phyloP scores from a whole-genome alignment of 1,139 yeast genomes.

The Pichia norvegensis region DNA sequence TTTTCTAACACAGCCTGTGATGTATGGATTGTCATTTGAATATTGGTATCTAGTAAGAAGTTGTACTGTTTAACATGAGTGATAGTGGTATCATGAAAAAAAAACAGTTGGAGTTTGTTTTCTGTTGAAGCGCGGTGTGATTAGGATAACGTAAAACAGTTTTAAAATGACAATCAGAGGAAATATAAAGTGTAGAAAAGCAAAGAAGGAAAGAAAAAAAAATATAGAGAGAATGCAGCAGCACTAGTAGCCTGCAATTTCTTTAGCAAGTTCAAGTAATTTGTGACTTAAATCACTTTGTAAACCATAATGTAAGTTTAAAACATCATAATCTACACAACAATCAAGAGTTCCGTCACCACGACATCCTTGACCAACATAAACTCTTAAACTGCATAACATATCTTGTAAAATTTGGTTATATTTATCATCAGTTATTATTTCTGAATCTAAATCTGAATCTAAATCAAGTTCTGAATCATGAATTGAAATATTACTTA shows the following conservation, averaged over 20 bases:
- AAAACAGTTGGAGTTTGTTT: too few relatives aligned
- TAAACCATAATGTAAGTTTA: conserved; percentile 21
- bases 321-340: conserved; percentile 18
- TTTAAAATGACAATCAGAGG: too few relatives aligned
- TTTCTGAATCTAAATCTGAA: background rate
- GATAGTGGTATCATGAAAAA: too few relatives aligned
- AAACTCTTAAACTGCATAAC: conserved; percentile 12
- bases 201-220: background rate
- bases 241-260: conserved; percentile 22
- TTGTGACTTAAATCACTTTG: conserved; percentile 25
- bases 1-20: conserved; percentile 17
- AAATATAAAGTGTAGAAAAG: background rate
- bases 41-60: background rate
- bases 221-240: background rate
- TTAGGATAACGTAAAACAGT: too few relatives aligned
- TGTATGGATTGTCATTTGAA: conserved; percentile 2
- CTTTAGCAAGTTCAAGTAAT: conserved; percentile 22
- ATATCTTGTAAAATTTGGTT: conserved; percentile 11
- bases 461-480: background rate
- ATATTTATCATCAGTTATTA: background rate
- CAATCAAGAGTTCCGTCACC: conserved; percentile 6
- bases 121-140: too few relatives aligned
- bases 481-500: background rate
- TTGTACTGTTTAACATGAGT: too few relatives aligned
- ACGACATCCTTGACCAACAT: conserved; percentile 13